Evolutionary conservation across 1,284 basidiomycete genomes (phyloP).

Genomic region (Gymnopus androsaceus): DNA sequence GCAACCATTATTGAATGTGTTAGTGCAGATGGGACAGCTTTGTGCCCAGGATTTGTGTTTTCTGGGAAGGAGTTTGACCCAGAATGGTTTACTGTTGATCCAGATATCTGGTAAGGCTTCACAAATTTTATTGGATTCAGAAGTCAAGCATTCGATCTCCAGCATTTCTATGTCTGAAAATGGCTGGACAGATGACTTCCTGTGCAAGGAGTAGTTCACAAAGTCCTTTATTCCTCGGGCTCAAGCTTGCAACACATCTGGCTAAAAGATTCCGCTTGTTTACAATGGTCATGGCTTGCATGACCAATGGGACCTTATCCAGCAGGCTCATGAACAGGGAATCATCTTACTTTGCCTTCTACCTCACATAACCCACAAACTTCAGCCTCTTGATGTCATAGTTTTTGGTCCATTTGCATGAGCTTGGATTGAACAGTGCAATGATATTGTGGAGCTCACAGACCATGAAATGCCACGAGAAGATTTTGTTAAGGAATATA

Average conservation of each 20-base stretch:
- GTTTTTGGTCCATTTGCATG: slow-evolving; percentile 32
- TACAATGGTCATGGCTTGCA: slow-evolving; percentile 36
- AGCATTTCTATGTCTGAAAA: slow-evolving; percentile 29
- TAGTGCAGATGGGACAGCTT: slow-evolving; percentile 27
- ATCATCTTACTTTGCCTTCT: slow-evolving; percentile 38
- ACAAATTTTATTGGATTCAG: background rate
- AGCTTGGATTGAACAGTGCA: slow-evolving; percentile 13
- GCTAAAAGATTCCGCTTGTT: slow-evolving; percentile 2
- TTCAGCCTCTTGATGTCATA: slow-evolving; percentile 43
- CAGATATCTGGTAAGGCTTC: slow-evolving; percentile 19
- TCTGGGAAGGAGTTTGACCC: slow-evolving; percentile 21
- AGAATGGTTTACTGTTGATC: slow-evolving; percentile 28
- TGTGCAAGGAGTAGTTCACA: slow-evolving; percentile 35
- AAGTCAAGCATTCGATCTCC: background rate
- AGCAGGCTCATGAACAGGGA: slow-evolving; percentile 26
- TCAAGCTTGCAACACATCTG: slow-evolving; percentile 18
- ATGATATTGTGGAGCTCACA: background rate
- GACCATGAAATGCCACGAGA: background rate
- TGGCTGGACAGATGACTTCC: slow-evolving; percentile 41
- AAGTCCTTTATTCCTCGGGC: slow-evolving; percentile 35
- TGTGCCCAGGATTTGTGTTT: slow-evolving; percentile 35
- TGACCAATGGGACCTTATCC: slow-evolving; percentile 24
- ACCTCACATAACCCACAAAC: slow-evolving; percentile 38
- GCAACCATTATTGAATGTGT: slow-evolving; percentile 36
- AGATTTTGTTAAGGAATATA: background rate